These are phyloP conservation scores for Hsuehochloa calcarea DNA, from an alignment of 176 grass and related monocot genomes.

Conservation along the genomic window DNA sequence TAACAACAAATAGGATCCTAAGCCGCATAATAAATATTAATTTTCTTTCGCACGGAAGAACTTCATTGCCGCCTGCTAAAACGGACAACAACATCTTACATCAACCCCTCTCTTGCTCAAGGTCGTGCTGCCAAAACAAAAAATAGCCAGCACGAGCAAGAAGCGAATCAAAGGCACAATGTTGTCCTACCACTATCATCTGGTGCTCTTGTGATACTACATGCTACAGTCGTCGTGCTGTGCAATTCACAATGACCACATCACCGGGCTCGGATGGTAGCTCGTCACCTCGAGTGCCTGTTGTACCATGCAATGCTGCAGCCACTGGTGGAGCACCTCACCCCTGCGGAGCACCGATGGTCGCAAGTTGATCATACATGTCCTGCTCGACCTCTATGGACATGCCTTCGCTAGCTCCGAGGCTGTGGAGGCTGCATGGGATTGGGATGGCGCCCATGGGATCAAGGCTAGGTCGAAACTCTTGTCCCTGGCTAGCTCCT, in stretches of 20 bases:
- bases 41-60: no score
- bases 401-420: not conserved
- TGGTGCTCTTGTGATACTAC: no score
- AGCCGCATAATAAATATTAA: no score
- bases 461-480: conserved; percentile 34
- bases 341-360: not conserved
- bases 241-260: conserved; percentile 34
- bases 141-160: no score
- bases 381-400: conserved; percentile 42
- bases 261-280: conserved; percentile 33
- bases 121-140: not conserved
- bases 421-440: not conserved
- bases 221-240: not conserved
- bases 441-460: conserved; percentile 17
- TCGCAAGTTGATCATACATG: no score
- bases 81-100: not conserved
- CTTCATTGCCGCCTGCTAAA: not conserved
- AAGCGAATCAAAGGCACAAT: no score
- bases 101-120: not conserved
- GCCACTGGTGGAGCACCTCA: not conserved
- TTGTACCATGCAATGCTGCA: not conserved
- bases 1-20: no score
- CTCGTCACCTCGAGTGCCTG: conserved; percentile 17
- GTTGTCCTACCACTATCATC: no score
- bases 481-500: conserved; percentile 4